Percentiles rank a stretch among this genome's conserved stretches.
Conservation (phyloP, 2,329 filamentous ascomycete genomes). For the Fusarium sacchari region DNA sequence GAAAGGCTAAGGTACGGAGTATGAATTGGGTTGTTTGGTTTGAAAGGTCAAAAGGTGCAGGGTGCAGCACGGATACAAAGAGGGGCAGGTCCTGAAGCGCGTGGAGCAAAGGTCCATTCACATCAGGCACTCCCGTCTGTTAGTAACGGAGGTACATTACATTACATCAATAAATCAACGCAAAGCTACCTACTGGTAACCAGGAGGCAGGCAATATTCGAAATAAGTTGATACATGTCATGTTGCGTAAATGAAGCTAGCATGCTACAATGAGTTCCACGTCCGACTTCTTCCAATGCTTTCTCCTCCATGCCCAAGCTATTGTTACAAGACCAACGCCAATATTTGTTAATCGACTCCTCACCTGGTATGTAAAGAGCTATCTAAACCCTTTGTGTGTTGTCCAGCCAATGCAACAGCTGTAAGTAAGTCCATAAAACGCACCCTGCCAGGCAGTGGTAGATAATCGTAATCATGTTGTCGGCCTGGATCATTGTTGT, state of each 20-base stretch:
- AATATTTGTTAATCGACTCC: conserved; percentile 31
- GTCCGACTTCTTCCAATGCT: conserved; percentile 25
- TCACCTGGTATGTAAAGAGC: conserved; percentile 53
- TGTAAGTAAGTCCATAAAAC: conserved; percentile 36
- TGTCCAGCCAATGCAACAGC: conserved; percentile 46
- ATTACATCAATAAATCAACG: background rate
- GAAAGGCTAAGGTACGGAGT: background rate
- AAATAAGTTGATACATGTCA: conserved; percentile 24
- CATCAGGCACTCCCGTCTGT: background rate
- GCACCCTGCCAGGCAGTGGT: conserved; percentile 16
- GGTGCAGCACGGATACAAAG: conserved; percentile 23
- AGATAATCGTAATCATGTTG: conserved; percentile 18
- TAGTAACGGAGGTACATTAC: background rate
- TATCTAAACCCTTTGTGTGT: conserved; percentile 62
- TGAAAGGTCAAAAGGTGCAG: conserved; percentile 11
- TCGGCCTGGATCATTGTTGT: conserved; percentile 7
- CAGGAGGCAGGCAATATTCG: background rate
- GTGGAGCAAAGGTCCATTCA: conserved; percentile 14
- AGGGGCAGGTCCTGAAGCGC: conserved; percentile 28
- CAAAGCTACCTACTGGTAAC: background rate
- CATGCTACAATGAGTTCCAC: conserved; percentile 15
- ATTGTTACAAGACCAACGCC: conserved; percentile 36
- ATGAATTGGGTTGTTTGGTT: background rate
- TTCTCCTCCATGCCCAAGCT: conserved; percentile 38
- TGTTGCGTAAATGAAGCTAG: conserved; percentile 17